Base-by-base conservation (phyloP, 2,329 filamentous ascomycete genomes). In the Fusarium sp. region DNA sequence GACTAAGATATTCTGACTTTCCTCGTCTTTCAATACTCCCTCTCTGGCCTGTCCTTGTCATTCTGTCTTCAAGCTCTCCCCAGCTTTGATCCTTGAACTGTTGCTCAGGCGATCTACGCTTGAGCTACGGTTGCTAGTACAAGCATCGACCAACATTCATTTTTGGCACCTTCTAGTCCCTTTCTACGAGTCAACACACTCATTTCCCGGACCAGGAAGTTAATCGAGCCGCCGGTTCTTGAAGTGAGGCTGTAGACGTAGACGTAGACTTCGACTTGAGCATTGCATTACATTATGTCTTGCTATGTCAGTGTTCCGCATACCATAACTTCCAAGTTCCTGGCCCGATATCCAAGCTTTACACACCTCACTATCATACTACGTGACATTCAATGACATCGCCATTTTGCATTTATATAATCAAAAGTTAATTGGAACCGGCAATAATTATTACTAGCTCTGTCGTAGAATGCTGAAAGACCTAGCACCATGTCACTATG, bases 231-330 rank as follows among this genome's bases (percentile, higher is more conserved):
- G 54, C 60, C 60, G 38, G 23, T 60, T 39, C 35, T 31, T 60
- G 35, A 37, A 69, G 73, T 77, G 75, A 77, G 72, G 68, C 73
- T 76, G 64, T 62, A 72, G 61, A 42, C 58, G 64, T 62, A 72
- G 61, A 42, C 57, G 35, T 38, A 52, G 38, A 65, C 42, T 27
- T 48, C 9, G 19, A 42, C 60, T 65, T 39, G 57, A 61, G 61
- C 69, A 66, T 46, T 64, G 66, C 65, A 69, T 64, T 69, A 46
- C 44, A 63, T 49, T 63, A 56, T 77, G 75, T 75, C 72, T 76
- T 65, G 57, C 41, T 62, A 62, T 73, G 52, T 46, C 60, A 51
- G 35, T 56, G 21, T 57, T 54, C 59, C 74, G 61, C 70, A 75
- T 72, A 35, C 67, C 70, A 66, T 39, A 60, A 25, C 65, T 69